These are phyloP conservation scores for Penicillium pancosmium DNA, from an alignment of 495 filamentous ascomycete genomes.

Conservation along the genomic window DNA sequence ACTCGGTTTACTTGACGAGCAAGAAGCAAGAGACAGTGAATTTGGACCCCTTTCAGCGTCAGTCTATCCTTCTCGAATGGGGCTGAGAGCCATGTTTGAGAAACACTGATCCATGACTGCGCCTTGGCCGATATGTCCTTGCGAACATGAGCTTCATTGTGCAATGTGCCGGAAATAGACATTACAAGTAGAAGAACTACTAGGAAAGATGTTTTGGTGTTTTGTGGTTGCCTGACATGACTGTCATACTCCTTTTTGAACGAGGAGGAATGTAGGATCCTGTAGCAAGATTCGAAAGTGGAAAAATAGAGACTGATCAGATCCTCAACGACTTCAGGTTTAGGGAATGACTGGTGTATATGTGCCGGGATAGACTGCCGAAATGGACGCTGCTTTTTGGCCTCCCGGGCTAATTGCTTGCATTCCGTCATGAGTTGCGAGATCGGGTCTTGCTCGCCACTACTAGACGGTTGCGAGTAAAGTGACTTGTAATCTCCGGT, in stretches of 20 bases:
- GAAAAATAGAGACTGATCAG: conserved; percentile 48
- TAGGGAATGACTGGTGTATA: conserved; percentile 23
- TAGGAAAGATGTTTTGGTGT: conserved; percentile 25
- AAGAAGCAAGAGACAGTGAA: conserved; percentile 53
- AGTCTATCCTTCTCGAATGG: conserved; percentile 54
- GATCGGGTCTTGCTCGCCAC: conserved; percentile 1
- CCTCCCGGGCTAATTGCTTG: conserved; percentile 28
- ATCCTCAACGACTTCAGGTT: conserved; percentile 39
- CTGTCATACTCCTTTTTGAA: conserved; percentile 49
- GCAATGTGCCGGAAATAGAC: conserved; percentile 41
- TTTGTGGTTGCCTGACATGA: conserved; percentile 41
- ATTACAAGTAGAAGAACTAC: conserved; percentile 52
- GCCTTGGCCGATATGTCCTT: conserved; percentile 24
- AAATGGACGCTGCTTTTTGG: conserved; percentile 28
- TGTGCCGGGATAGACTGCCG: conserved; percentile 24
- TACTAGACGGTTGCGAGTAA: neutral
- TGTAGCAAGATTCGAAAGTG: conserved; percentile 45
- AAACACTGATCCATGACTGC: conserved; percentile 46
- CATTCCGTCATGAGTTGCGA: conserved; percentile 21
- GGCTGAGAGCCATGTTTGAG: conserved; percentile 54
- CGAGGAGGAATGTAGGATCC: conserved; percentile 48
- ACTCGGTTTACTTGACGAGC: conserved; percentile 50
- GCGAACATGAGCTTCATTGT: conserved; percentile 25
- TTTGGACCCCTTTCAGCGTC: conserved; percentile 44
- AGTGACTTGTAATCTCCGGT: too few relatives aligned